phyloP scores from a whole-genome alignment of 2,329 filamentous ascomycete species.

The Ophiosphaerella narmari region DNA sequence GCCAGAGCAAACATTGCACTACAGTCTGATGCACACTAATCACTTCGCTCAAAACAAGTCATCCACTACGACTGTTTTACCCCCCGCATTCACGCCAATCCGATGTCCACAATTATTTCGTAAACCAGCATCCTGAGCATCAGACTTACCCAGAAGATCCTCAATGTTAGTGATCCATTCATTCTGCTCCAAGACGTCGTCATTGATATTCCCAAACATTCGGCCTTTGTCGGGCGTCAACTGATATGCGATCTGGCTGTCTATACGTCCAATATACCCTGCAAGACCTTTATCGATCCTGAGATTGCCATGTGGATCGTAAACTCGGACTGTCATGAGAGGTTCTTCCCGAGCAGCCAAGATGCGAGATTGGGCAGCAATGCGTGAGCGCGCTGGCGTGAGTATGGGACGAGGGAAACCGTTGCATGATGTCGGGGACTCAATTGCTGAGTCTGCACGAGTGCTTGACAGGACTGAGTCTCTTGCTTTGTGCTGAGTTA shows the following conservation, averaged over 20 bases:
- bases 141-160: conserved; percentile 26
- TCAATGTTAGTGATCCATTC: conserved; percentile 34
- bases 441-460: conserved; percentile 28
- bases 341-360: conserved; percentile 61
- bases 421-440: conserved; percentile 9
- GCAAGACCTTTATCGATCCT: conserved; percentile 61
- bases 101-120: conserved; percentile 24
- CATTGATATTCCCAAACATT: neutral
- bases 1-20: too few species aligned
- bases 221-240: conserved; percentile 58
- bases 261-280: conserved; percentile 65
- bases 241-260: conserved; percentile 64
- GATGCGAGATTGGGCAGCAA: conserved; percentile 68
- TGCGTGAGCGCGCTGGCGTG: conserved; percentile 60
- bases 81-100: conserved; percentile 10
- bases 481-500: neutral
- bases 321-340: conserved; percentile 63
- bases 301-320: conserved; percentile 52
- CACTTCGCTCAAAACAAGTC: conserved; percentile 13
- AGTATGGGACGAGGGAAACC: conserved; percentile 19
- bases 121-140: conserved; percentile 1
- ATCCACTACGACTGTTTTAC: conserved; percentile 11
- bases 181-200: conserved; percentile 14
- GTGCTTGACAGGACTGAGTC: conserved; percentile 4
- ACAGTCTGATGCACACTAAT: too few species aligned